phyloP scores from a whole-genome alignment of 2,329 filamentous ascomycete species.

The Polychaeton citri region DNA sequence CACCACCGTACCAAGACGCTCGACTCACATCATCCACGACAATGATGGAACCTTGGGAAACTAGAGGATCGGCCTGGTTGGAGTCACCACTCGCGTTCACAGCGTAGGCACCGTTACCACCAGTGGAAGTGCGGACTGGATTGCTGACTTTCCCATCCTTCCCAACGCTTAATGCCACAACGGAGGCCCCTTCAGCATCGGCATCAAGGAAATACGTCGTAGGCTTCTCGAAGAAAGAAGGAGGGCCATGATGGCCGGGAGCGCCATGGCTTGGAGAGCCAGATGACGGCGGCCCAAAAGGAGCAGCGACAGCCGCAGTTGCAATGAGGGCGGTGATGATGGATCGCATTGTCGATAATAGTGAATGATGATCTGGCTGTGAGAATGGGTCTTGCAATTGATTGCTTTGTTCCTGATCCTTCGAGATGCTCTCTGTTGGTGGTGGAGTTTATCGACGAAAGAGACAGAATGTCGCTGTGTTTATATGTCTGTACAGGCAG shows the following conservation, averaged over 20 bases:
- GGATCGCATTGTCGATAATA: background rate
- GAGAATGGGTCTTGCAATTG: too few species aligned
- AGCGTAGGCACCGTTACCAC: slow-evolving; percentile 1
- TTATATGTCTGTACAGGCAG: too few species aligned
- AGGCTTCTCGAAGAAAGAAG: background rate
- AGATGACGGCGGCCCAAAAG: background rate
- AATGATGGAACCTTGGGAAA: slow-evolving; percentile 2
- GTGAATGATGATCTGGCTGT: too few species aligned
- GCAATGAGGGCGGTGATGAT: background rate
- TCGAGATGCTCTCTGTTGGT: too few species aligned
- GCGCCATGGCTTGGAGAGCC: background rate
- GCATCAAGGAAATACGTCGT: slow-evolving; percentile 5
- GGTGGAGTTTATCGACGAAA: too few species aligned
- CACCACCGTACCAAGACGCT: background rate
- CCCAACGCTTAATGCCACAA: slow-evolving; percentile 3
- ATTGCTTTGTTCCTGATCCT: too few species aligned
- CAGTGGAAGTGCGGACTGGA: slow-evolving; percentile 3
- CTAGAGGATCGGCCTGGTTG: slow-evolving; percentile 1
- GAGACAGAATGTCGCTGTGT: too few species aligned
- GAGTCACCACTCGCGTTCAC: slow-evolving; percentile 1
- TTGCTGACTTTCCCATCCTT: slow-evolving; percentile 2
- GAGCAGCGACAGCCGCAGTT: background rate
- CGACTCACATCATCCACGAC: slow-evolving; percentile 3
- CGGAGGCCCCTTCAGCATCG: slow-evolving; percentile 2
- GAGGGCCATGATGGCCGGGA: background rate